Base-by-base conservation (phyloP, 2,329 filamentous ascomycete species). In the Colletotrichum sp. region DNA sequence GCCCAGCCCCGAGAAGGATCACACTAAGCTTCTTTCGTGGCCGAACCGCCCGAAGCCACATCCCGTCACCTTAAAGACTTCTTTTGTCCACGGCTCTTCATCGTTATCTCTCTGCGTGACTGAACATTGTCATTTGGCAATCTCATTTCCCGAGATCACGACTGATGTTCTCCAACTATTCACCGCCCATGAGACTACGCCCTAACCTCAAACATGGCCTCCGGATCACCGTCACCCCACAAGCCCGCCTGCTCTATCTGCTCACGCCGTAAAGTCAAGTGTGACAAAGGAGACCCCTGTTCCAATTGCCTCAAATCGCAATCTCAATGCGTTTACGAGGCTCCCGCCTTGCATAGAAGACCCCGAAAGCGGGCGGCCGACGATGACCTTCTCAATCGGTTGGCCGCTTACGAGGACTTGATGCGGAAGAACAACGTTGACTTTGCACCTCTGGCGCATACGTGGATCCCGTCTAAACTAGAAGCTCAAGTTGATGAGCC, bases 221-320 rank as follows among this genome's bases (percentile, higher is more conserved):
- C 59, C 28, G 48, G 48, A 13, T 36, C 48, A 26, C 32, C 66
- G 0, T 16, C 66, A 59, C 30, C 65, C 1, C 65, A 67, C 13
- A 78, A 74, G n/a, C 63, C 59, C 39, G 71, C 82, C 44, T 87
- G 85, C 75, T 76, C 84, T 60, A 77, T 81, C 4, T 87, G 85
- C 75, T 81, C 84, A 52, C 83, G 83, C 30, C 81, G 85, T 26
- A 87, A 87, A 75, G 83, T 87, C 70, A 87, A 83, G 68, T 89
- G 87, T 76, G 84, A 89, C 76, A 83, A 83, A 59, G 76, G 76
- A 16, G 79, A 81, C 2, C 86, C 86, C 1, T 89, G 88, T 71
- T 84, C 84, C 9, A 89, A 88, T 75, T 89, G 88, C 69, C 72
- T 80, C 52, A 88, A 85, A 75, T 81, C 85, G 3, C 72, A 80